Evolutionary conservation across 345 rosid species (phyloP).

Genomic region (Eucalyptus decipiens): DNA sequence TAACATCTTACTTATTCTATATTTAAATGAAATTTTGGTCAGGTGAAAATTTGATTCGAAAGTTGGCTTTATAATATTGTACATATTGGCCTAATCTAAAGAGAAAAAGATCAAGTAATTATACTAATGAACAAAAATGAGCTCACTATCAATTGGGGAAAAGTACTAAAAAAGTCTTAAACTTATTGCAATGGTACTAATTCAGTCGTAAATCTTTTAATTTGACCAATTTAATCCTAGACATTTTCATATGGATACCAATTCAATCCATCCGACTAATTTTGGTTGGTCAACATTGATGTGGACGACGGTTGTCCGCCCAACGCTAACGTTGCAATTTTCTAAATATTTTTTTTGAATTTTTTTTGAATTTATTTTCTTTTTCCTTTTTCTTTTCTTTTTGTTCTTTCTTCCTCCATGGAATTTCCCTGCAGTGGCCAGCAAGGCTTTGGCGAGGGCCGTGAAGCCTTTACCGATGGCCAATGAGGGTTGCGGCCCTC

Average conservation of each 20-base stretch:
- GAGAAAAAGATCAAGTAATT: no score
- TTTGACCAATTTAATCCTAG: rapidly evolving
- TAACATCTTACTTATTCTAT: no score
- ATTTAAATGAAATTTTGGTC: not conserved
- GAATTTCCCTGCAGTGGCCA: rapidly evolving
- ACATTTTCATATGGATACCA: rapidly evolving
- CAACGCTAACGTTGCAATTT: no score
- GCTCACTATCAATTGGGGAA: no score
- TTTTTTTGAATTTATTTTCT: no score
- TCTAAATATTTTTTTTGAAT: no score
- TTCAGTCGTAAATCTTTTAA: rapidly evolving
- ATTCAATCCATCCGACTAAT: rapidly evolving
- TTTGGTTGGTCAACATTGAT: rapidly evolving
- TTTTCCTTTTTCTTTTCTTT: rapidly evolving
- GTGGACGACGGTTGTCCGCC: rapidly evolving
- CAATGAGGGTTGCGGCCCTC: no score
- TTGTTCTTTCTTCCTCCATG: no score
- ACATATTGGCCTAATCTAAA: not conserved
- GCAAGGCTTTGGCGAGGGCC: rapidly evolving
- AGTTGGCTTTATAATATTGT: not conserved
- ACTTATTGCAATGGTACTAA: no score
- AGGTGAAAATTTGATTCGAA: not conserved
- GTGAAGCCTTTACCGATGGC: rapidly evolving
- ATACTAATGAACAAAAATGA: no score
- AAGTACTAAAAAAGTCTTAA: rapidly evolving